A percentile compares a stretch with the other conserved stretches of the same genome.
Evolutionary conservation across 352 stramenopile genomes (phyloP).

Genomic region (Pythium plurisporium): DNA sequence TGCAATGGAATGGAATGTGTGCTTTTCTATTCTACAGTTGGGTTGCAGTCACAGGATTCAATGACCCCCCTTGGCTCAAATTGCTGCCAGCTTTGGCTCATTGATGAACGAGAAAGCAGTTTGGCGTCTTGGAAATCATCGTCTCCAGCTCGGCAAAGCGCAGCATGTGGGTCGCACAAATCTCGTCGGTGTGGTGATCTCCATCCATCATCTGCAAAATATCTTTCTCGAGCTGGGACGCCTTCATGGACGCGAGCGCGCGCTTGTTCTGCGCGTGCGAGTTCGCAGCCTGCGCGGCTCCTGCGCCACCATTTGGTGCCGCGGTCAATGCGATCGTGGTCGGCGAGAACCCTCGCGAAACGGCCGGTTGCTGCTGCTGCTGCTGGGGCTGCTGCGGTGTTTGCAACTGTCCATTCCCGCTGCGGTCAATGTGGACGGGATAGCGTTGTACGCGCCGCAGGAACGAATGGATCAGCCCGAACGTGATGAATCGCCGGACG

Average conservation of each 20-base stretch:
- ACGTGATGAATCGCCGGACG: conserved; percentile 81
- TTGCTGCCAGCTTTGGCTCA: too few relatives aligned
- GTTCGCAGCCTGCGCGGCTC: not conserved
- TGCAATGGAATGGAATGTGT: not conserved
- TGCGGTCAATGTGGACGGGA: conserved; percentile 60
- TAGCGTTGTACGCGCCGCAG: conserved; percentile 83
- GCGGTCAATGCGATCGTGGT: conserved; percentile 3
- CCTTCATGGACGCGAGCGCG: conserved; percentile 31
- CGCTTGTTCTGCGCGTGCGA: conserved; percentile 31
- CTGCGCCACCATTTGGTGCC: not conserved
- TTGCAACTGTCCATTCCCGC: conserved; percentile 4
- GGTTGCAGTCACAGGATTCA: too few relatives aligned
- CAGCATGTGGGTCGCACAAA: conserved; percentile 68
- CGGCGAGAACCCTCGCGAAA: conserved; percentile 17
- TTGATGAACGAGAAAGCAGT: conserved; percentile 76
- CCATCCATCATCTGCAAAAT: conserved; percentile 82
- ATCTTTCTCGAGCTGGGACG: conserved; percentile 60
- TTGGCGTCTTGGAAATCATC: conserved; percentile 54
- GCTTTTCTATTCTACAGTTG: too few relatives aligned
- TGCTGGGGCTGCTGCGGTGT: conserved; percentile 27
- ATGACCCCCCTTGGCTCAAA: too few relatives aligned
- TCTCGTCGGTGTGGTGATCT: conserved; percentile 80
- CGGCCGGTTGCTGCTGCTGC: conserved; percentile 22
- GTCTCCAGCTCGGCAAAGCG: conserved; percentile 66
- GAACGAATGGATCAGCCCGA: conserved; percentile 85